Conservation (phyloP, 2,329 filamentous ascomycete species). For the Magnaporthiopsis poae region DNA sequence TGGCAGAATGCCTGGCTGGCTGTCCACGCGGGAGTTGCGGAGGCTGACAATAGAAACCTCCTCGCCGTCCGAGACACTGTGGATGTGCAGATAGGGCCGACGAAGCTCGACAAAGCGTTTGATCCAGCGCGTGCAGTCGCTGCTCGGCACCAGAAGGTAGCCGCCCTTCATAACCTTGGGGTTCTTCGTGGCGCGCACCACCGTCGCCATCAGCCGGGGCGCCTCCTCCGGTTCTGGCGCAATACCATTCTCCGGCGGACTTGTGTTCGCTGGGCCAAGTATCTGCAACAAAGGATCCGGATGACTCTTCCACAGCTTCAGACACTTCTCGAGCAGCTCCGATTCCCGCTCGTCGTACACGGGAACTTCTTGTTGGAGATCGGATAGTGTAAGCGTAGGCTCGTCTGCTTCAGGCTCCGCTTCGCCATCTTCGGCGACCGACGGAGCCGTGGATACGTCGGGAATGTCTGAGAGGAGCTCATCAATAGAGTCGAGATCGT, state of each 20-base stretch:
- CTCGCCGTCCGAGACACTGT: conserved; percentile 75
- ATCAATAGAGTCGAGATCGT: conserved; percentile 43
- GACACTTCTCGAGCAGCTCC: conserved; percentile 41
- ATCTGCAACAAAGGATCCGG: conserved; percentile 47
- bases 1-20: conserved; percentile 75
- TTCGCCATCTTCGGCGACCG: conserved; percentile 11
- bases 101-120: conserved; percentile 88
- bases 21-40: conserved; percentile 81
- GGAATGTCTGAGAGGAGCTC: conserved; percentile 50
- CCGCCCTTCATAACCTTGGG: conserved; percentile 73
- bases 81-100: conserved; percentile 82
- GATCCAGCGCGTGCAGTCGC: conserved; percentile 73
- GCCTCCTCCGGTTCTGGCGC: conserved; percentile 35
- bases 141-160: conserved; percentile 76
- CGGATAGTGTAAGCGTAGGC: conserved; percentile 12
- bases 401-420: conserved; percentile 18
- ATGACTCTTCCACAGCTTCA: conserved; percentile 56
- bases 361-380: conserved; percentile 17
- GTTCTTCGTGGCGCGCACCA: conserved; percentile 73
- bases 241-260: conserved; percentile 57
- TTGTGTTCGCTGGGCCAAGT: conserved; percentile 51
- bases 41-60: conserved; percentile 84
- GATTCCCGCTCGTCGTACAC: conserved; percentile 39
- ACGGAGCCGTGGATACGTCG: conserved; percentile 29
- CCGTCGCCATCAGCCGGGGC: conserved; percentile 63